Conservation (phyloP, 164 flowering plant genomes). For the Tetrastigma voinierianum region DNA sequence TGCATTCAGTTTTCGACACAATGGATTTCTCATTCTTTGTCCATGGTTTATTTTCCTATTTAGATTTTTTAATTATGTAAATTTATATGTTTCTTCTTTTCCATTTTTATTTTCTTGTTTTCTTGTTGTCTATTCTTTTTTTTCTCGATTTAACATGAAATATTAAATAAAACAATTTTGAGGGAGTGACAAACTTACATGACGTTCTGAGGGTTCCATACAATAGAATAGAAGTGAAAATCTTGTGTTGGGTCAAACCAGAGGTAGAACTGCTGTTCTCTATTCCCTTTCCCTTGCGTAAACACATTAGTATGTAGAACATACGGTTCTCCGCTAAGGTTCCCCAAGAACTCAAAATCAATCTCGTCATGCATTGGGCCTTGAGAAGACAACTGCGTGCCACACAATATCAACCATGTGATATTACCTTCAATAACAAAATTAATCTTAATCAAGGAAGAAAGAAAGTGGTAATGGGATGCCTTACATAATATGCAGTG, state of each 20-base stretch:
- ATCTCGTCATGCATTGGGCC: conserved; percentile 22
- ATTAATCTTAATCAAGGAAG: neutral
- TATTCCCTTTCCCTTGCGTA: conserved; percentile 21
- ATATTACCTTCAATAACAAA: neutral
- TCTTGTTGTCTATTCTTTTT: no score
- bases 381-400: conserved; percentile 20
- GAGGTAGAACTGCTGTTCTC: conserved; percentile 25
- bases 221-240: conserved; percentile 24
- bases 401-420: neutral
- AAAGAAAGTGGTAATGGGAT: neutral
- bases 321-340: conserved; percentile 22
- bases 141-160: no score
- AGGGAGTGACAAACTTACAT: conserved; percentile 12
- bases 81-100: no score
- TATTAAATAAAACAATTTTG: no score
- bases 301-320: conserved; percentile 23
- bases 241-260: conserved; percentile 26
- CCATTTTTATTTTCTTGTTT: no score
- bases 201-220: conserved; percentile 19
- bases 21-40: no score
- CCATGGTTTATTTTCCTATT: no score
- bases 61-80: no score
- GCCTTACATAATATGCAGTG: conserved; percentile 23
- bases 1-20: no score
- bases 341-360: conserved; percentile 32